phyloP scores from a whole-genome alignment of 768 basidiomycete genomes.

The Botryobasidium botryosum region DNA sequence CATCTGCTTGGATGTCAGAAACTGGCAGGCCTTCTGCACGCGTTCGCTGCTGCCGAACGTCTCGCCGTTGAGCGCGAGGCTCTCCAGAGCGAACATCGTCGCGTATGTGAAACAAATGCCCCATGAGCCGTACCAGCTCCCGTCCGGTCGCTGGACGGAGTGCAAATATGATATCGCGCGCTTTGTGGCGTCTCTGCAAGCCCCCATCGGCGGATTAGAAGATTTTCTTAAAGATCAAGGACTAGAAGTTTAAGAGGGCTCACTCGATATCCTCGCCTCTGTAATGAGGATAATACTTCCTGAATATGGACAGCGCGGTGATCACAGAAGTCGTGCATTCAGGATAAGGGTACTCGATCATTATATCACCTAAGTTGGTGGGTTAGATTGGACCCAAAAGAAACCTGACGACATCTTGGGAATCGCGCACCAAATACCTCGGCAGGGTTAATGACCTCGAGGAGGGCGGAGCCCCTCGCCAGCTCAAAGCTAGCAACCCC shows the following conservation, averaged over 20 bases:
- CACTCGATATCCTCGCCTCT: slow-evolving; percentile 60
- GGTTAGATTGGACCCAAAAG: not conserved
- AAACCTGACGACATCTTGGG: too few relatives aligned
- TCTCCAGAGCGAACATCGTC: slow-evolving; percentile 89
- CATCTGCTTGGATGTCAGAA: slow-evolving; percentile 67
- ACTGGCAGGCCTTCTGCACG: slow-evolving; percentile 63
- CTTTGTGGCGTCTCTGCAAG: slow-evolving; percentile 40
- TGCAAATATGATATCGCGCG: slow-evolving; percentile 72
- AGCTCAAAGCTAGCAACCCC: slow-evolving; percentile 92
- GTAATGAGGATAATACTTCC: slow-evolving; percentile 63
- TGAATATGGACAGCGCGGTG: slow-evolving; percentile 76
- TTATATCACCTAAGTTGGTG: slow-evolving; percentile 56
- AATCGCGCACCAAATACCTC: slow-evolving; percentile 94
- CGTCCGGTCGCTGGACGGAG: slow-evolving; percentile 57
- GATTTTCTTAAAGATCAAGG: not conserved
- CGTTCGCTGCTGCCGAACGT: slow-evolving; percentile 57
- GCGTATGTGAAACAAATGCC: slow-evolving; percentile 98
- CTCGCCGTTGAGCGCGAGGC: slow-evolving; percentile 77
- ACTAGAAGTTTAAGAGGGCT: slow-evolving; percentile 23
- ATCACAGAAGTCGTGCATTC: slow-evolving; percentile 96
- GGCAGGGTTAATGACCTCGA: slow-evolving; percentile 83
- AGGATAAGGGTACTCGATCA: slow-evolving; percentile 91
- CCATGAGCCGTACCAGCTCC: slow-evolving; percentile 94
- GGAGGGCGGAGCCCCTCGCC: slow-evolving; percentile 57
- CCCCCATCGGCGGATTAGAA: slow-evolving; percentile 3